Evolutionary conservation across 805 yeast species (phyloP).

Genomic region (Ogataea zsoltii): DNA sequence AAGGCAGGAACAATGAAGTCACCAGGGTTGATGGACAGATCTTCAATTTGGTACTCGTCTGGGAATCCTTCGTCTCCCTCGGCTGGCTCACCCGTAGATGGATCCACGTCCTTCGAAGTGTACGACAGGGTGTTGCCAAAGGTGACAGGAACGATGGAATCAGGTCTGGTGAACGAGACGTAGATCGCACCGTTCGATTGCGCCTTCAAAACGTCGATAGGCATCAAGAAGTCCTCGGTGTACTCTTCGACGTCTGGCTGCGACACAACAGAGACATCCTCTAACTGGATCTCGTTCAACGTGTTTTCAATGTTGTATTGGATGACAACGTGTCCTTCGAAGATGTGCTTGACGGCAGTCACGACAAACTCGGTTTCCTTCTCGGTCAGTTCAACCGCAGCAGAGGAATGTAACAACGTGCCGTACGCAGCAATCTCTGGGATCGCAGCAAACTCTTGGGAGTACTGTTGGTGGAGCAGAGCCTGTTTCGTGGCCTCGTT

Average conservation of each 20-base stretch:
- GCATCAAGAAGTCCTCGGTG: slow-evolving; percentile 70
- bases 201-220: slow-evolving; percentile 73
- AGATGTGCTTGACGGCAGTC: slow-evolving; percentile 78
- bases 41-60: slow-evolving; percentile 91
- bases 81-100: slow-evolving; percentile 65
- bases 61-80: slow-evolving; percentile 81
- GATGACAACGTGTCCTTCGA: slow-evolving; percentile 67
- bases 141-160: slow-evolving; percentile 39
- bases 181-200: slow-evolving; percentile 72
- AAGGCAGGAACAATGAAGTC: slow-evolving; percentile 80
- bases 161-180: slow-evolving; percentile 68
- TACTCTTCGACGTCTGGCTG: slow-evolving; percentile 60
- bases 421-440: slow-evolving; percentile 79
- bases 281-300: slow-evolving; percentile 71
- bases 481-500: slow-evolving; percentile 31
- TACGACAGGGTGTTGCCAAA: slow-evolving; percentile 71
- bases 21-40: slow-evolving; percentile 70
- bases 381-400: slow-evolving; percentile 73
- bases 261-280: slow-evolving; percentile 70
- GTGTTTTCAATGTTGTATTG: slow-evolving; percentile 89
- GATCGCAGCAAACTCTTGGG: slow-evolving; percentile 66
- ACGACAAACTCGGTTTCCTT: slow-evolving; percentile 92
- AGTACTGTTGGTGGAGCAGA: slow-evolving; percentile 61
- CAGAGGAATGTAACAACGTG: slow-evolving; percentile 68
- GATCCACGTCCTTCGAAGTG: slow-evolving; percentile 77